These are phyloP conservation scores for Venturia effusa DNA, from an alignment of 2,329 filamentous ascomycete genomes.

Conservation along the genomic window DNA sequence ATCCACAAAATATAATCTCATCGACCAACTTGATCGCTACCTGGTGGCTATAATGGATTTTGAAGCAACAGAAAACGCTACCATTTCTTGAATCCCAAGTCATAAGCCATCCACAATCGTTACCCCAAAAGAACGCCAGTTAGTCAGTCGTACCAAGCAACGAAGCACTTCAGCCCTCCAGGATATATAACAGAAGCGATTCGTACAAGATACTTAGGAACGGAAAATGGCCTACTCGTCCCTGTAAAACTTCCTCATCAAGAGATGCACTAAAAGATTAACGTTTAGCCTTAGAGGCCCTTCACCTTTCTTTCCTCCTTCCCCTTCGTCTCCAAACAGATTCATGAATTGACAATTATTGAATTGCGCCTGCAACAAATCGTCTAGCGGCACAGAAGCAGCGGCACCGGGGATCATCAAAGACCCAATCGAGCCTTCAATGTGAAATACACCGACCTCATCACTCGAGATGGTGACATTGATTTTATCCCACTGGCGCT, in stretches of 20 bases:
- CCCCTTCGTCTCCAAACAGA: slow-evolving; percentile 64
- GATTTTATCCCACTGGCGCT: slow-evolving; percentile 80
- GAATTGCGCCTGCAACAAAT: slow-evolving; percentile 91
- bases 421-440: slow-evolving; percentile 82
- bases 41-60: background rate
- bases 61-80: background rate
- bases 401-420: slow-evolving; percentile 95
- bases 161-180: background rate
- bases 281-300: slow-evolving; percentile 72
- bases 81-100: background rate
- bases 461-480: slow-evolving; percentile 93
- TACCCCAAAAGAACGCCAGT: background rate
- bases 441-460: slow-evolving; percentile 83
- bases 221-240: slow-evolving; percentile 21
- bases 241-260: slow-evolving; percentile 96
- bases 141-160: too few species aligned
- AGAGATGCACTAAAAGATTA: slow-evolving; percentile 87
- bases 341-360: slow-evolving; percentile 95
- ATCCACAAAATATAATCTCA: too few species aligned
- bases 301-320: slow-evolving; percentile 16
- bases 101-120: background rate
- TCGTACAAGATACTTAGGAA: background rate
- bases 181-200: background rate
- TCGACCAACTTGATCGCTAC: background rate
- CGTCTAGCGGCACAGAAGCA: slow-evolving; percentile 80